phyloP scores from a whole-genome alignment of 352 stramenopile genomes.

The Pythium periplocum region DNA sequence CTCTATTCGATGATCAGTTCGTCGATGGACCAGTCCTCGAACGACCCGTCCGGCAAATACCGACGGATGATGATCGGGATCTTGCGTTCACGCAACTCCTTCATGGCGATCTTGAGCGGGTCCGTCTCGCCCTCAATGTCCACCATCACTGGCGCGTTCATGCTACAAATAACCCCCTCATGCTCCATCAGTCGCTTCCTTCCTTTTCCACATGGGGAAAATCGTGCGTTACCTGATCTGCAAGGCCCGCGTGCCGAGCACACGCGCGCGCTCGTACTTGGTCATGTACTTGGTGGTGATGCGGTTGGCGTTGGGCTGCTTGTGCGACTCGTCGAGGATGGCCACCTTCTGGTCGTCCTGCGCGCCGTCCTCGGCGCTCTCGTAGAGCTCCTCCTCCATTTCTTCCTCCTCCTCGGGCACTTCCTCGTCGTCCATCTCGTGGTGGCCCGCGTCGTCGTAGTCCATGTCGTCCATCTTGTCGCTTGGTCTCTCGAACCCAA shows the following conservation, averaged over 20 bases:
- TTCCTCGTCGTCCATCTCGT: conserved; percentile 84
- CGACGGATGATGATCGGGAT: conserved; percentile 99
- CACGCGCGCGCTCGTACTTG: conserved; percentile 98
- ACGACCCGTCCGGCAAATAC: conserved; percentile 98
- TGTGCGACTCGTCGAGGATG: conserved; percentile 82
- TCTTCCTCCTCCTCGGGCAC: conserved; percentile 77
- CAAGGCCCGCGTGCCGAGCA: conserved; percentile 96
- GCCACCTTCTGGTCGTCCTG: conserved; percentile 62
- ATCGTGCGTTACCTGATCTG: conserved; percentile 90
- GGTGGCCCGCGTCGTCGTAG: conserved; percentile 69
- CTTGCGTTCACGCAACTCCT: conserved; percentile 98
- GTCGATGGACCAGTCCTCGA: conserved; percentile 99
- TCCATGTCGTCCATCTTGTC: conserved; percentile 80
- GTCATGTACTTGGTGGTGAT: conserved; percentile 99
- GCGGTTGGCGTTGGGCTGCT: conserved; percentile 80
- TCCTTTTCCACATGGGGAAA: conserved; percentile 4
- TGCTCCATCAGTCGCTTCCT: neutral
- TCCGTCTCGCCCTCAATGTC: conserved; percentile 98
- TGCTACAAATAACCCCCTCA: conserved; percentile 31
- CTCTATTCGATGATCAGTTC: conserved; percentile 98
- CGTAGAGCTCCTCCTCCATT: conserved; percentile 67
- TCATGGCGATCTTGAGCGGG: conserved; percentile 99
- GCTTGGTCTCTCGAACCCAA: neutral
- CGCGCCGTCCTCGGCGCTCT: conserved; percentile 45
- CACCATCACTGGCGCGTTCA: conserved; percentile 96